Evolutionary conservation across 257 asterid species (phyloP), one percentile per base, ranked within the genome.

Genomic region (Oldenlandia corymbosa): DNA sequence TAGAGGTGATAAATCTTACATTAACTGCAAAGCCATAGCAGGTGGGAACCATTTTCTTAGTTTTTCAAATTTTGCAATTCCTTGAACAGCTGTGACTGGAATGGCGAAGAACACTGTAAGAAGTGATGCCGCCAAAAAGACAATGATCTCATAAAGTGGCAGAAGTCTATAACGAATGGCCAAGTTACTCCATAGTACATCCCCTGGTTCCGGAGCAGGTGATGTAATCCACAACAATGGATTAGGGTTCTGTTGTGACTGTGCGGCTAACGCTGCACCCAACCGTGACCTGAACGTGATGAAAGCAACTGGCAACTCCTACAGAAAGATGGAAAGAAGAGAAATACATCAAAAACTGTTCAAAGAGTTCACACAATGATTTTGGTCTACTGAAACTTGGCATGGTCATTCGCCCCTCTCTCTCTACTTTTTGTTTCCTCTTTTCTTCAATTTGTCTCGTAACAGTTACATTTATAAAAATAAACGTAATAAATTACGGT

Each of bases 201-300:
- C 97, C 78, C 97, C 72, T 58, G 99, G 96, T 69, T 92, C 97
- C 53, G 97, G 99, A 68, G 99, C 97, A 81, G 83, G 76, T 80
- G 86, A 93, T 45, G 97, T 92, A 66, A 84, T 80, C 99, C 97
- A 89, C 28, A 79, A 43, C 62, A 87, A 71, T 27, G 99, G 99
- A 72, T 92, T 79, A 31, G 94, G 65, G 55, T 67, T 86, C 73
- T 89, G 99, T 82, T 89, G 96, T 74, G 99, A 87, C 68, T 92
- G 97, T 5, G 95, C 96, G 52, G 96, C 99, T 78, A 92, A 78
- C 78, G 88, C 80, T 65, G 99, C 96, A 56, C 96, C 97, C 93
- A 95, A 85, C 60, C 99, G 84, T 26, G 95, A 84, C 67, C 71
- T 87, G 74, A 92, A 89, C 31, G 97, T 89, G 60, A 92, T 91